A percentile compares a stretch with the other conserved stretches of the same genome.
phyloP scores from a whole-genome alignment of 1,284 basidiomycete species.

The Rhizoctonia solani region DNA sequence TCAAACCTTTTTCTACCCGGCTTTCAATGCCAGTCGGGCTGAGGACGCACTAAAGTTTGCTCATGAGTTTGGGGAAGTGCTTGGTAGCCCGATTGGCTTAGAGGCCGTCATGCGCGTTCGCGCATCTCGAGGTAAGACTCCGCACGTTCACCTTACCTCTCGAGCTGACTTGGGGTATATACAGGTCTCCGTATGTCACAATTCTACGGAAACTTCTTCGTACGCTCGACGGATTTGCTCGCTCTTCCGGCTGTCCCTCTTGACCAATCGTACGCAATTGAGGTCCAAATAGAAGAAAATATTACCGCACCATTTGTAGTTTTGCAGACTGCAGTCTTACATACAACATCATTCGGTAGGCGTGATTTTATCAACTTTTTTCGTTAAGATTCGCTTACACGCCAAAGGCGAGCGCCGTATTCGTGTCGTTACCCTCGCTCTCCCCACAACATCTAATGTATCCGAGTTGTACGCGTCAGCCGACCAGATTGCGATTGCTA shows the following conservation, averaged over 20 bases:
- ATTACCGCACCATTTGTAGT: slow-evolving; percentile 92
- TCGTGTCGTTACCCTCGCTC: slow-evolving; percentile 89
- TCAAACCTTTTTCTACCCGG: slow-evolving; percentile 97
- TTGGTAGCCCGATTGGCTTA: slow-evolving; percentile 93
- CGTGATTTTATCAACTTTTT: slow-evolving; percentile 4
- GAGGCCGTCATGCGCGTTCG: slow-evolving; percentile 99
- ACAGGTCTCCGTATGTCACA: slow-evolving; percentile 91
- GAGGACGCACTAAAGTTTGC: slow-evolving; percentile 99
- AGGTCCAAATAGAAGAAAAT: slow-evolving; percentile 96
- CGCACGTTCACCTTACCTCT: background rate
- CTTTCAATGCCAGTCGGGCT: slow-evolving; percentile 91
- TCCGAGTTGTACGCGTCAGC: slow-evolving; percentile 95
- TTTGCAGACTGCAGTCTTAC: slow-evolving; percentile 95
- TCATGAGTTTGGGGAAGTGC: slow-evolving; percentile 91
- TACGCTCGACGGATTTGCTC: slow-evolving; percentile 94
- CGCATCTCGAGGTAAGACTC: slow-evolving; percentile 74
- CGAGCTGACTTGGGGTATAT: slow-evolving; percentile 19
- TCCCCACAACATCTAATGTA: slow-evolving; percentile 91
- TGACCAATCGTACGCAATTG: slow-evolving; percentile 96
- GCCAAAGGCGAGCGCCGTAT: slow-evolving; percentile 89
- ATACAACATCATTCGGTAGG: slow-evolving; percentile 92
- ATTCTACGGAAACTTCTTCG: slow-evolving; percentile 99
- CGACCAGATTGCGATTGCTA: slow-evolving; percentile 91
- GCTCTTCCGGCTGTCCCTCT: slow-evolving; percentile 97
- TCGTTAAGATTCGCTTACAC: background rate